These are phyloP conservation scores for Leishmania major DNA, from an alignment of 208 protist species.

Conservation along the genomic window DNA sequence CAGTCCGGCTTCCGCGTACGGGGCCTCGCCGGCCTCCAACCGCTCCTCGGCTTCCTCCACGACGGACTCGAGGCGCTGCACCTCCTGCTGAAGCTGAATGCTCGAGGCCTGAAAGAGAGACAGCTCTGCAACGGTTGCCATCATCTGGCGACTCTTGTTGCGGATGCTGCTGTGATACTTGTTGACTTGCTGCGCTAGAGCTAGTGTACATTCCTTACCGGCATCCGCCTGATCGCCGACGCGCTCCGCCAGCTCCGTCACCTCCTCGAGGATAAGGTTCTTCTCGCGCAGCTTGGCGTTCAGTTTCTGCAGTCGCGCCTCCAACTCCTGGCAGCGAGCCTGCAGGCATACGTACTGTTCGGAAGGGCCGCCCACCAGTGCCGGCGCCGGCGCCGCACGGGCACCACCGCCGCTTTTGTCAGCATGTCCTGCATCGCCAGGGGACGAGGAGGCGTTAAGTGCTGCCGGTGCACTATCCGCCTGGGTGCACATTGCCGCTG, in stretches of 20 bases:
- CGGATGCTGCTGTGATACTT: slow-evolving; percentile 90
- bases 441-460: neutral
- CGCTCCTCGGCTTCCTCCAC: slow-evolving; percentile 83
- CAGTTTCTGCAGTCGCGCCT: slow-evolving; percentile 89
- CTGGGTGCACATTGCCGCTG: neutral
- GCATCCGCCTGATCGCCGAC: slow-evolving; percentile 85
- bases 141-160: slow-evolving; percentile 92
- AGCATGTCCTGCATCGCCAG: slow-evolving; percentile 7
- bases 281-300: slow-evolving; percentile 97
- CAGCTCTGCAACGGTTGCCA: slow-evolving; percentile 96
- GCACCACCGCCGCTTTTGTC: neutral
- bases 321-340: slow-evolving; percentile 89
- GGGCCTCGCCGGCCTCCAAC: slow-evolving; percentile 77
- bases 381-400: neutral
- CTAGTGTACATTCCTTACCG: slow-evolving; percentile 91
- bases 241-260: slow-evolving; percentile 89
- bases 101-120: slow-evolving; percentile 93
- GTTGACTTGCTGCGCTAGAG: slow-evolving; percentile 94
- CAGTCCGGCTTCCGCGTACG: slow-evolving; percentile 78
- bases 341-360: slow-evolving; percentile 87
- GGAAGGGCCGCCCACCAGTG: slow-evolving; percentile 47
- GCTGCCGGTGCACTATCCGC: neutral
- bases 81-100: slow-evolving; percentile 92
- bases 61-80: slow-evolving; percentile 73
- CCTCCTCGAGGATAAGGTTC: slow-evolving; percentile 95